phyloP scores from a whole-genome alignment of 768 basidiomycete genomes.

The Russula dissimulans region DNA sequence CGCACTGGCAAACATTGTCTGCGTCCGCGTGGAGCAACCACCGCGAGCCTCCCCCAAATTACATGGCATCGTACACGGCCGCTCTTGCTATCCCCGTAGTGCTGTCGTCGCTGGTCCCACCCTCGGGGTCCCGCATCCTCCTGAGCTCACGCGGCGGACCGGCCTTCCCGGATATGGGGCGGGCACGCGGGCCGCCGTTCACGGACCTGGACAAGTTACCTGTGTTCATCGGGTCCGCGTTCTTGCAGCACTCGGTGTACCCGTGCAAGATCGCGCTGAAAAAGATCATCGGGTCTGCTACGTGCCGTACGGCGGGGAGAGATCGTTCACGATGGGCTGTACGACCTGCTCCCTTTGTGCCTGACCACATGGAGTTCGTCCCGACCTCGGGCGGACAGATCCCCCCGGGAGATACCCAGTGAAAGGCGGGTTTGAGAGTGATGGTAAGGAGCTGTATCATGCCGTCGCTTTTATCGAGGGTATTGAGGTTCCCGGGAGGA shows the following conservation, averaged over 20 bases:
- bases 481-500: slow-evolving; percentile 62
- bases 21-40: neutral
- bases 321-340: slow-evolving; percentile 52
- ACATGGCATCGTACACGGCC: slow-evolving; percentile 5
- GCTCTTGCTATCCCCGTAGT: no score
- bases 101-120: slow-evolving; percentile 27
- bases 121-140: slow-evolving; percentile 60
- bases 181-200: slow-evolving; percentile 43
- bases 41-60: slow-evolving; percentile 9
- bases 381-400: slow-evolving; percentile 48
- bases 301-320: slow-evolving; percentile 62
- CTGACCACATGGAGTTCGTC: slow-evolving; percentile 68
- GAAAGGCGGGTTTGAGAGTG: slow-evolving; percentile 69
- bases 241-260: slow-evolving; percentile 57
- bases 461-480: slow-evolving; percentile 45
- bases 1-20: no score
- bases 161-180: slow-evolving; percentile 36
- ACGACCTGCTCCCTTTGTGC: slow-evolving; percentile 63
- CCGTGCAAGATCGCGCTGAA: slow-evolving; percentile 76
- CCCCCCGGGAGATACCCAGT: slow-evolving; percentile 50
- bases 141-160: slow-evolving; percentile 30
- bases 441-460: slow-evolving; percentile 59
- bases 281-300: no score
- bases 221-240: slow-evolving; percentile 65
- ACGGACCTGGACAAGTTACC: slow-evolving; percentile 47